A percentile compares a stretch with the other conserved stretches of the same genome.
These are phyloP conservation scores for Panicum virgatum DNA, from an alignment of 202 grass and related monocot genomes.

Conservation along the genomic window DNA sequence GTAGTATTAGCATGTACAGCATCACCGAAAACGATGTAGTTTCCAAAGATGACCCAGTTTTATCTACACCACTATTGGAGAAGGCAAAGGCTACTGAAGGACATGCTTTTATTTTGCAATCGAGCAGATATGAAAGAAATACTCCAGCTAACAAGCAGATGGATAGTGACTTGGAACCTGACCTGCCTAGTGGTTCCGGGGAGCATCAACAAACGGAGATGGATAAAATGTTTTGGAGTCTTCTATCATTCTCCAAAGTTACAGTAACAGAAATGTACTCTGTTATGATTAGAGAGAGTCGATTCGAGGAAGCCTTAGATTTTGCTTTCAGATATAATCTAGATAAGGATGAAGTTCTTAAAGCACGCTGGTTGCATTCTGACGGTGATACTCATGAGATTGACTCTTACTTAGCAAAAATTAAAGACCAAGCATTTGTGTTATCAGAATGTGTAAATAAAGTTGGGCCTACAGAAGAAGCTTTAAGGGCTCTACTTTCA, in stretches of 20 bases:
- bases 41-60: constrained; percentile 59
- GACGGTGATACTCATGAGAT: constrained; percentile 62
- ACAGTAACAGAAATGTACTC: constrained; percentile 80
- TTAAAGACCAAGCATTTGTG: constrained; percentile 82
- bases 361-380: constrained; percentile 76
- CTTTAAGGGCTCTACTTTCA: constrained; percentile 78
- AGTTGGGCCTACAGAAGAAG: constrained; percentile 70
- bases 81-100: constrained; percentile 59
- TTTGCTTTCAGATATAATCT: constrained; percentile 66
- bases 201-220: constrained; percentile 17
- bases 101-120: constrained; percentile 80
- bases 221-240: constrained; percentile 67
- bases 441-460: constrained; percentile 89
- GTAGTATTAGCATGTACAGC: constrained; percentile 74
- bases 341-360: constrained; percentile 90
- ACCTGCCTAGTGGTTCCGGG: constrained; percentile 19
- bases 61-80: constrained; percentile 71
- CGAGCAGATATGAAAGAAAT: constrained; percentile 41
- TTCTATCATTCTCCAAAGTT: constrained; percentile 73
- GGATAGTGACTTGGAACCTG: constrained; percentile 6
- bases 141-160: constrained; percentile 34
- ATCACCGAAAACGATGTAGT: constrained; percentile 51
- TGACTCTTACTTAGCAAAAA: constrained; percentile 64
- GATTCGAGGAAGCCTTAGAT: constrained; percentile 67
- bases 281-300: constrained; percentile 63